phyloP scores from a whole-genome alignment of 768 basidiomycete genomes.

The Panaeolus cyanescens region DNA sequence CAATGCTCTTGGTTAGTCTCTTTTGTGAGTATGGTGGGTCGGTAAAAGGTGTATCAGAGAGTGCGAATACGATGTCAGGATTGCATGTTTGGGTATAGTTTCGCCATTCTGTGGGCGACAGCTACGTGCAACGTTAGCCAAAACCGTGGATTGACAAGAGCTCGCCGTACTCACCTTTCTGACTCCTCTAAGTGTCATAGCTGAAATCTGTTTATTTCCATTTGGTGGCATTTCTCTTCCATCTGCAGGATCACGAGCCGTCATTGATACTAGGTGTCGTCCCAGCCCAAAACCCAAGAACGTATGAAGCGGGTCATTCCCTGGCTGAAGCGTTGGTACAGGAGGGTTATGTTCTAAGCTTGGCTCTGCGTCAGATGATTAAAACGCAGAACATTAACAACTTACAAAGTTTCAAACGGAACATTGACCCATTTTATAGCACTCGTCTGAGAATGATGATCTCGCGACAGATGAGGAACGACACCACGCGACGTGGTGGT shows the following conservation, averaged over 20 bases:
- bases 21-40: slow-evolving; percentile 74
- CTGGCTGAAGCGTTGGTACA: slow-evolving; percentile 58
- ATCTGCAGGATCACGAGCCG: slow-evolving; percentile 67
- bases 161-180: slow-evolving; percentile 51
- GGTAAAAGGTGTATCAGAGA: slow-evolving; percentile 72
- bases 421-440: slow-evolving; percentile 67
- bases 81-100: slow-evolving; percentile 49
- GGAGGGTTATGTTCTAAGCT: slow-evolving; percentile 72
- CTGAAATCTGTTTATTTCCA: slow-evolving; percentile 56
- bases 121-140: slow-evolving; percentile 35
- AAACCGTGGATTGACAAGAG: not conserved
- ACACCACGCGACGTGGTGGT: slow-evolving; percentile 71
- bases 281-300: slow-evolving; percentile 58
- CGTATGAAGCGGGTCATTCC: slow-evolving; percentile 57
- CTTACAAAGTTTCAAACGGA: slow-evolving; percentile 85
- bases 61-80: slow-evolving; percentile 72
- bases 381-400: slow-evolving; percentile 10
- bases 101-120: slow-evolving; percentile 58
- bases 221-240: slow-evolving; percentile 73
- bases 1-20: slow-evolving; percentile 73
- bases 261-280: slow-evolving; percentile 57
- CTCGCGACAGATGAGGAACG: slow-evolving; percentile 72
- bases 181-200: slow-evolving; percentile 66
- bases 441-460: slow-evolving; percentile 47
- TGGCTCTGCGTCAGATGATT: not conserved